Conservation (phyloP, 2,329 filamentous ascomycete species). For the Ophiocordyceps camponoti-leonardi region DNA sequence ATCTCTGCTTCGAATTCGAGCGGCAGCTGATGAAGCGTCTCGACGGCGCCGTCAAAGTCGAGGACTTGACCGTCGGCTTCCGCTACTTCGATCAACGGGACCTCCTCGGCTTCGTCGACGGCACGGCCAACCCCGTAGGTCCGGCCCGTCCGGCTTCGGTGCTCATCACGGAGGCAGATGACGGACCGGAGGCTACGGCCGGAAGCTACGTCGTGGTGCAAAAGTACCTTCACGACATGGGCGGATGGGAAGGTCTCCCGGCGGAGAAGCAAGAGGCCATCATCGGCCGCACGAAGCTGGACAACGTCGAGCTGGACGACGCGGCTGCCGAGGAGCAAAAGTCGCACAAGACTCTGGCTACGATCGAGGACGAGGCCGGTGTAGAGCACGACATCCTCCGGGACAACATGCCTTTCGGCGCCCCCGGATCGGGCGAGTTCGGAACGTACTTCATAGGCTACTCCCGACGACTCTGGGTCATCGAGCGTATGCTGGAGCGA, state of each 20-base stretch:
- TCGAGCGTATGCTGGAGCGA: constrained; percentile 37
- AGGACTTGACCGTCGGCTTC: constrained; percentile 38
- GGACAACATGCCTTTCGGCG: constrained; percentile 45
- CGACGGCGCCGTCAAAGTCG: constrained; percentile 25
- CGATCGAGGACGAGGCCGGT: constrained; percentile 31
- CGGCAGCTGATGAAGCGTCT: constrained; percentile 31
- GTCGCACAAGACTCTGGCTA: constrained; percentile 37
- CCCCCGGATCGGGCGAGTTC: constrained; percentile 29
- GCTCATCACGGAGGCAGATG: constrained; percentile 22
- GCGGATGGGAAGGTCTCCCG: constrained; percentile 24
- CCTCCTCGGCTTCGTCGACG: constrained; percentile 41
- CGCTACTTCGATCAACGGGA: constrained; percentile 43
- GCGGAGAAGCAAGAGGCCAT: constrained; percentile 36
- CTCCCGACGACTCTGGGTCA: constrained; percentile 33
- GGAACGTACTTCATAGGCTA: constrained; percentile 44
- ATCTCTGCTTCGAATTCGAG: constrained; percentile 42
- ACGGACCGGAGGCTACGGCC: constrained; percentile 15
- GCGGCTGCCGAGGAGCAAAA: constrained; percentile 22
- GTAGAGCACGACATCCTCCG: constrained; percentile 34
- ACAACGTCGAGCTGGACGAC: constrained; percentile 39
- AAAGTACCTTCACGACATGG: constrained; percentile 38
- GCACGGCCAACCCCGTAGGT: constrained; percentile 39
- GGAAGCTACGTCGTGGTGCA: constrained; percentile 43
- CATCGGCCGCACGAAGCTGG: constrained; percentile 38
- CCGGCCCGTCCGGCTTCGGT: constrained; percentile 22